Evolutionary conservation across 2,329 filamentous ascomycete species (phyloP), one percentile per base, ranked within the genome.

Genomic region (Penicillium thymicola): DNA sequence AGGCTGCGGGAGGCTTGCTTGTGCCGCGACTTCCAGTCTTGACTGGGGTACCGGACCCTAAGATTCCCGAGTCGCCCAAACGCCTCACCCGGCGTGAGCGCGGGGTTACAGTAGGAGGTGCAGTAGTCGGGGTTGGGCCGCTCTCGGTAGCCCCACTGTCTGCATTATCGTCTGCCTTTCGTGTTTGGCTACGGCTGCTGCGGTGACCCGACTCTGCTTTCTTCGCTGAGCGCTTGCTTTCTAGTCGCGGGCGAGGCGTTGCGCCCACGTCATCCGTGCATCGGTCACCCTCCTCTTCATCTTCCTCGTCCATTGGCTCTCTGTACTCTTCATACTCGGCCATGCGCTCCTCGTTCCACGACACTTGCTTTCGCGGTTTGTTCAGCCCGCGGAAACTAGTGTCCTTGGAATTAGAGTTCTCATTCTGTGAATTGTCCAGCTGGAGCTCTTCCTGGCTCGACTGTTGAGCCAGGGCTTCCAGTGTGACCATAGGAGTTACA

Each of bases 321-420:
- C 38, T 55, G 10, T 66, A 65, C 32, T 69, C 71, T 51, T 72
- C 68, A 48, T 69, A 75, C 54, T 72, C 65, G 18, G 68, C 73
- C 8, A 75, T 67, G n/a, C 66, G 69, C 36, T 71, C 63, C 5
- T 75, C 70, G 27, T 74, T 73, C 74, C 74, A 76, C n/a, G 65
- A 66, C 28, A 76, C 73, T 21, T 58, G 63, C 57, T 74, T 75
- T 21, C 43, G 56, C 13, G 32, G 23, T 42, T 60, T 61, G n/a
- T 55, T 46, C 28, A 51, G 54, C 8, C 34, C 51, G 9, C 48
- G 58, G 44, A 57, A 54, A 41, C 30, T 48, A 38, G 45, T 27
- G 9, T 10, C 34, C 25, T 62, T 58, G 46, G 37, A 40, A 23
- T 51, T 42, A 18, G 49, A 48, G 14, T 37, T 18, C 32, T 47